phyloP scores from a whole-genome alignment of 345 rosid genomes.

The Chamaenerion angustifolium region DNA sequence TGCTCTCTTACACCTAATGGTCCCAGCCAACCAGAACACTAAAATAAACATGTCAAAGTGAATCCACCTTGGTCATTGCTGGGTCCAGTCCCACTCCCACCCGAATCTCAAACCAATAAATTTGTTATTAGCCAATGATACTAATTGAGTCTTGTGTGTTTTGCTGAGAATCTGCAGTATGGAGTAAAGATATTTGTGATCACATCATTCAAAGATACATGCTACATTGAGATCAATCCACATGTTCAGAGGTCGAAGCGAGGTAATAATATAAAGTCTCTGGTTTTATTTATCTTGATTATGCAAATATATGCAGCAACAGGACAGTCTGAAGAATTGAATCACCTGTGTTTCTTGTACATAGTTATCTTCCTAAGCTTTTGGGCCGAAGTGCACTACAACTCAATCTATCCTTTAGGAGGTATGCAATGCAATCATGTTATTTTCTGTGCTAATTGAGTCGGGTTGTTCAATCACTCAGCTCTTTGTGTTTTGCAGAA shows the following conservation, averaged over 20 bases:
- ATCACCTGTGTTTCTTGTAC: neutral
- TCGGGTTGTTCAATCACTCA: neutral
- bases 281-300: no score
- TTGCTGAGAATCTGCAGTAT: conserved; percentile 31
- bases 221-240: conserved; percentile 84
- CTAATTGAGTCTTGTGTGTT: neutral
- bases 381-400: conserved; percentile 98
- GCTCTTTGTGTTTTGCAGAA: conserved; percentile 15
- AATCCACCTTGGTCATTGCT: no score
- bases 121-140: no score
- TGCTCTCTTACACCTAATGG: no score
- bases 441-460: neutral
- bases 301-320: no score
- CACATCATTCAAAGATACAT: conserved; percentile 87
- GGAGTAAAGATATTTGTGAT: conserved; percentile 79
- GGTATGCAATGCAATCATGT: conserved; percentile 15
- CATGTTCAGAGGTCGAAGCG: conserved; percentile 44
- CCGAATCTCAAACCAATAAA: no score
- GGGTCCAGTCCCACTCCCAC: no score
- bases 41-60: no score
- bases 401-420: conserved; percentile 83
- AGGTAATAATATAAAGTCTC: conserved; percentile 31
- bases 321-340: no score
- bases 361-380: conserved; percentile 84
- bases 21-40: no score